Evolutionary conservation across 78 protist genomes (phyloP).

Genomic region (Paulinella micropora): DNA sequence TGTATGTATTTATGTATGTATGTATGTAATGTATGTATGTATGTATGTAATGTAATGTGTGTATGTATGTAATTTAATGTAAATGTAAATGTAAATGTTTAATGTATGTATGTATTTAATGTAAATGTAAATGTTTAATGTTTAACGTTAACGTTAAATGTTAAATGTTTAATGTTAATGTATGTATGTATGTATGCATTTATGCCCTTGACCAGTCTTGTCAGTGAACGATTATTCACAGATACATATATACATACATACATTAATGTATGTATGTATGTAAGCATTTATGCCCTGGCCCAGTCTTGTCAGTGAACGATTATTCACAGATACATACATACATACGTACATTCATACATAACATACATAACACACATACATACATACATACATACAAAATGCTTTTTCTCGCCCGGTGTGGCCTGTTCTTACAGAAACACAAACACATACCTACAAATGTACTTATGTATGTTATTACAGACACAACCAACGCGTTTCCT

Average conservation of each 20-base stretch:
- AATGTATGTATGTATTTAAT: no score
- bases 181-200: not conserved
- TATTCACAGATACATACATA: not conserved
- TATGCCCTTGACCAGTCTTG: no score
- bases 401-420: not conserved
- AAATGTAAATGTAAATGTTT: no score
- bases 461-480: not conserved
- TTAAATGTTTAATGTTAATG: no score
- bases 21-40: no score
- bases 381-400: not conserved
- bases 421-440: not conserved
- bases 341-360: not conserved
- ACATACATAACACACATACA: not conserved
- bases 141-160: no score
- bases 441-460: not conserved
- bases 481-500: constrained; percentile 20
- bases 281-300: not conserved
- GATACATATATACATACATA: not conserved
- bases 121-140: no score
- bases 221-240: not conserved
- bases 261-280: not conserved
- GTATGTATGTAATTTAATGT: no score
- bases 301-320: no score
- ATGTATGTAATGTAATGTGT: no score
- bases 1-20: no score